Conservation (phyloP, 306 rosid species). For the Sesbania bispinosa region DNA sequence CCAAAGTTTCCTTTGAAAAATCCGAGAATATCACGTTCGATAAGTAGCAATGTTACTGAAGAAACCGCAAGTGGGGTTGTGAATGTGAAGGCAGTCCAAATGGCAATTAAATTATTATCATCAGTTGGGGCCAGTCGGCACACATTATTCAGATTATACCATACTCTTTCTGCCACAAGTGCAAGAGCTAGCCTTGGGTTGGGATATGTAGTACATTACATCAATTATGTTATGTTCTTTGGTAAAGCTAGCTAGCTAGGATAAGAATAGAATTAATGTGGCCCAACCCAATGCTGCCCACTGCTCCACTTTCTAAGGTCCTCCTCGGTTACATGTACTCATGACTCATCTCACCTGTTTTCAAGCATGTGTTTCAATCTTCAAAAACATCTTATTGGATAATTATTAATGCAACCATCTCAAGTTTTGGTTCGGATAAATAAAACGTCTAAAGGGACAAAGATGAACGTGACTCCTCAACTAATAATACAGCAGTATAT, state of each 20-base stretch:
- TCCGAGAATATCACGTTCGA: background rate
- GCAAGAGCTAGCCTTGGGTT: no score
- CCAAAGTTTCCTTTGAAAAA: no score
- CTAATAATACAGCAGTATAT: background rate
- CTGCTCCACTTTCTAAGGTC: no score
- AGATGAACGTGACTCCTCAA: constrained; percentile 12
- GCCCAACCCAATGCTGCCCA: background rate
- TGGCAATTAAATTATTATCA: background rate
- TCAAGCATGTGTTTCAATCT: background rate
- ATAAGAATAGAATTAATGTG: no score
- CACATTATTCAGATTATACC: no score
- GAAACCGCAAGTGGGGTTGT: background rate
- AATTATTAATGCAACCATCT: background rate
- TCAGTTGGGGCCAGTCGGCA: no score
- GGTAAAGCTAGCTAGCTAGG: no score
- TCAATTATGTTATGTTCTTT: no score
- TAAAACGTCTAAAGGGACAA: background rate
- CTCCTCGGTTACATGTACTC: background rate
- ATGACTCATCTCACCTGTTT: background rate
- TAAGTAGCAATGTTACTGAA: constrained; percentile 11
- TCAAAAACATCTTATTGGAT: background rate
- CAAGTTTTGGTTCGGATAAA: background rate
- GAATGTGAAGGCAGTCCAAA: background rate
- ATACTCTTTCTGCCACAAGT: no score
- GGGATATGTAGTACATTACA: no score